Conservation (phyloP, 805 yeast genomes). For the Geotrichum ghanense region DNA sequence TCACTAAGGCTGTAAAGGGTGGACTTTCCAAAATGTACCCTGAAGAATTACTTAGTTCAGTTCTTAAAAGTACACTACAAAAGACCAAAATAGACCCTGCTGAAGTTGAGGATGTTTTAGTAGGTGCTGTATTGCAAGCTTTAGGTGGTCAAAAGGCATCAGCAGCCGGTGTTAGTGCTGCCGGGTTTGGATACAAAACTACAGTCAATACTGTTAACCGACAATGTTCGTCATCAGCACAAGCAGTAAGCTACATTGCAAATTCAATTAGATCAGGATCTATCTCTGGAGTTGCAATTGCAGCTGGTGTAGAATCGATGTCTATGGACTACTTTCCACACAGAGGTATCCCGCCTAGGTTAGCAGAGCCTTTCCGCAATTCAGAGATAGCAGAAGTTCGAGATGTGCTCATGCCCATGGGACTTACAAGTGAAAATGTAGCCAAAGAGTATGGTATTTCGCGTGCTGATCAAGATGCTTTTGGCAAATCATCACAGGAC, state of each 20-base stretch:
- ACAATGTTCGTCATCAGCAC: conserved; percentile 32
- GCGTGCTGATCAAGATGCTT: conserved; percentile 60
- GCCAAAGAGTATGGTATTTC: conserved; percentile 46
- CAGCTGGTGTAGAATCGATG: conserved; percentile 36
- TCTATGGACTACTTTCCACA: conserved; percentile 32
- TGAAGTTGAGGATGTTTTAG: conserved; percentile 27
- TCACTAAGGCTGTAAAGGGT: conserved; percentile 29
- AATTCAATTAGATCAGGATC: conserved; percentile 25
- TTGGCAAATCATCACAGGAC: conserved; percentile 64
- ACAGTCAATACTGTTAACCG: conserved; percentile 29
- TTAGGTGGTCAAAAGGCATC: conserved; percentile 31
- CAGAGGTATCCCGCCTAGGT: conserved; percentile 28
- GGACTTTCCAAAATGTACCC: conserved; percentile 29
- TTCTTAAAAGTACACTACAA: conserved; percentile 23
- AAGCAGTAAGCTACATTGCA: conserved; percentile 28
- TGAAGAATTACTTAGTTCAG: conserved; percentile 26
- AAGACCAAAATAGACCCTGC: conserved; percentile 19
- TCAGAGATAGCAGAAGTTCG: conserved; percentile 31
- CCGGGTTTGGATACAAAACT: conserved; percentile 27
- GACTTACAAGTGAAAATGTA: conserved; percentile 75
- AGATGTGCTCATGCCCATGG: conserved; percentile 81
- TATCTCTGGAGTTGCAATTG: conserved; percentile 25
- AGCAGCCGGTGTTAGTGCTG: conserved; percentile 27
- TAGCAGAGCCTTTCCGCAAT: conserved; percentile 18
- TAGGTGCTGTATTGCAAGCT: conserved; percentile 30